A percentile compares a stretch with the other conserved stretches of the same genome.
Conservation (phyloP, 495 filamentous ascomycete species). For the Xylaria telfairii region DNA sequence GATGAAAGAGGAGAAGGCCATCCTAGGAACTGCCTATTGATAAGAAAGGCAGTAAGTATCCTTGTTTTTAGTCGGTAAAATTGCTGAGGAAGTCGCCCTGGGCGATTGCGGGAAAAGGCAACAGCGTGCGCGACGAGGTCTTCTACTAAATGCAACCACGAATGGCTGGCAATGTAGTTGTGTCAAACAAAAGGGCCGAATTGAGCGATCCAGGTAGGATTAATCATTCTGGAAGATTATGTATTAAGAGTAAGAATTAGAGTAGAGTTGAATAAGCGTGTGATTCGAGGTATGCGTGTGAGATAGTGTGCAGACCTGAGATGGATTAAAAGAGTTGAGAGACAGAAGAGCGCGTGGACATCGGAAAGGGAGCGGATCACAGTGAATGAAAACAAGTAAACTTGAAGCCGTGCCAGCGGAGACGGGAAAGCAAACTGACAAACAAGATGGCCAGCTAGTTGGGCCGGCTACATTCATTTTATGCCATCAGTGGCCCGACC, state of each 20-base stretch:
- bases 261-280: not conserved
- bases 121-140: not conserved
- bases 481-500: conserved; percentile 66
- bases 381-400: conserved; percentile 5
- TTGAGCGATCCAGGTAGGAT: not conserved
- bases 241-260: not conserved
- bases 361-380: not conserved
- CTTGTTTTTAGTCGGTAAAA: not conserved
- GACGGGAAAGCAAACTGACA: not conserved
- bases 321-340: not conserved
- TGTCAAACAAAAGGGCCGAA: not conserved
- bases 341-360: not conserved
- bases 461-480: conserved; percentile 6
- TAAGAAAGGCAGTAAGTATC: not conserved
- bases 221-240: not conserved
- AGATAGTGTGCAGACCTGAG: not conserved
- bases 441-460: not conserved
- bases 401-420: not conserved
- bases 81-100: not conserved
- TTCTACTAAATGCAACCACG: not conserved
- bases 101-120: not conserved
- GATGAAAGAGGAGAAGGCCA: not conserved
- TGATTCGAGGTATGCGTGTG: not conserved
- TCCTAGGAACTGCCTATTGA: not conserved
- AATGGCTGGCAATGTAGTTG: not conserved